Percentiles rank a stretch among this genome's conserved stretches.
Evolutionary conservation across 306 rosid species (phyloP).

Genomic region (Adenanthera pavonina): DNA sequence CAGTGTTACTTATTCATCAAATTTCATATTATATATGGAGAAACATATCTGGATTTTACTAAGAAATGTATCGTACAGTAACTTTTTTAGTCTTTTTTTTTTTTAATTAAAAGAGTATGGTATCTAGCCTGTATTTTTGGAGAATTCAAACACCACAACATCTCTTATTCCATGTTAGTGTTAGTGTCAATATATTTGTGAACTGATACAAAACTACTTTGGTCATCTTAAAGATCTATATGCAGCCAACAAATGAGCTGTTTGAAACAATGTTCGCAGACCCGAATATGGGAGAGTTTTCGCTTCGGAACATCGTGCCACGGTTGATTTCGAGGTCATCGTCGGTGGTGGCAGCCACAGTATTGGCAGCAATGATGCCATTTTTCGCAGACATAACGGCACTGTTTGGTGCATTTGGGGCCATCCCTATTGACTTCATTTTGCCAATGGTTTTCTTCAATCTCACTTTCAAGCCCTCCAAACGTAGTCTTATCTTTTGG

Average conservation of each 20-base stretch:
- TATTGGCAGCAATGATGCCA: slow-evolving; percentile 81
- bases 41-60: too few species aligned
- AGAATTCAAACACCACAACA: neutral
- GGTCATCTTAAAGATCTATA: slow-evolving; percentile 59
- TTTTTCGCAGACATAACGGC: slow-evolving; percentile 84
- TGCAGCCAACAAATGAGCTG: slow-evolving; percentile 83
- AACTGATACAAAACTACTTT: slow-evolving; percentile 1
- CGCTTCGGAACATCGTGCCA: slow-evolving; percentile 63
- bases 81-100: too few species aligned
- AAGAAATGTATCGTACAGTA: too few species aligned
- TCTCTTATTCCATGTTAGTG: too few species aligned
- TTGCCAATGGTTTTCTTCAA: slow-evolving; percentile 84
- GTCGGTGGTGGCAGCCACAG: slow-evolving; percentile 62
- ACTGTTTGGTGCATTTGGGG: slow-evolving; percentile 81
- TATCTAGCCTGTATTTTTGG: neutral
- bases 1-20: too few species aligned
- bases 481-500: slow-evolving; percentile 57
- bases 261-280: slow-evolving; percentile 69
- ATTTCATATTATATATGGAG: too few species aligned
- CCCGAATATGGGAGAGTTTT: slow-evolving; percentile 67
- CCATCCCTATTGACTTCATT: slow-evolving; percentile 80
- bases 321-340: slow-evolving; percentile 65
- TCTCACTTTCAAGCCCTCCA: slow-evolving; percentile 80
- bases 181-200: neutral
- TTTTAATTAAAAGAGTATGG: too few species aligned